Conservation (phyloP, 2,329 filamentous ascomycete species). For the Trichoderma atroviride region DNA sequence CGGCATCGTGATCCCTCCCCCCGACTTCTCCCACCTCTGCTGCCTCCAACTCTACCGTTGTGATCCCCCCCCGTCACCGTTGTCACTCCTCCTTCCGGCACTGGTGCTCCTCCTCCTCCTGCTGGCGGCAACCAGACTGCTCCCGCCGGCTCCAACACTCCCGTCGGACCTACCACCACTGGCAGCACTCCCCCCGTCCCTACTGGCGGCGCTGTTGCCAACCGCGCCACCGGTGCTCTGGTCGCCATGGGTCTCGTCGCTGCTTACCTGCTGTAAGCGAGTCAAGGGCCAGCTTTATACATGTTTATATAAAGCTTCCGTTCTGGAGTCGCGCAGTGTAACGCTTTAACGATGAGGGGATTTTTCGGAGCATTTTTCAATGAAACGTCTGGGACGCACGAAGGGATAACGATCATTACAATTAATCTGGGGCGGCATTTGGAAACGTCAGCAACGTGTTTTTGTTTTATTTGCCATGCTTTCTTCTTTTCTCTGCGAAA, state of each 20-base stretch:
- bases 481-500: neutral
- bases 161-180: constrained; percentile 19
- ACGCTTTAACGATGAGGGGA: constrained; percentile 9
- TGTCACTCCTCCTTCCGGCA: neutral
- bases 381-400: constrained; percentile 16
- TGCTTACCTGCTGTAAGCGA: constrained; percentile 46
- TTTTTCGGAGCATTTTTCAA: constrained; percentile 16
- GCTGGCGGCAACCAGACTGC: constrained; percentile 17
- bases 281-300: neutral
- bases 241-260: constrained; percentile 45
- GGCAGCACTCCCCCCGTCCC: constrained; percentile 30
- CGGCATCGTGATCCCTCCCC: neutral
- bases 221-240: constrained; percentile 41
- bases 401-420: constrained; percentile 6
- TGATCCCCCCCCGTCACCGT: neutral
- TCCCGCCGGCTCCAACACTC: constrained; percentile 18
- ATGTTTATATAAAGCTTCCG: neutral
- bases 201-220: constrained; percentile 36
- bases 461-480: neutral
- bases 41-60: neutral
- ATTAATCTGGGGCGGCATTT: constrained; percentile 8
- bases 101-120: constrained; percentile 13
- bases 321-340: neutral
- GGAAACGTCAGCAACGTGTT: neutral
- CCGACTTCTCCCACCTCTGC: neutral